Base-by-base conservation (phyloP, 257 asterid species). In the Lycium barbarum region DNA sequence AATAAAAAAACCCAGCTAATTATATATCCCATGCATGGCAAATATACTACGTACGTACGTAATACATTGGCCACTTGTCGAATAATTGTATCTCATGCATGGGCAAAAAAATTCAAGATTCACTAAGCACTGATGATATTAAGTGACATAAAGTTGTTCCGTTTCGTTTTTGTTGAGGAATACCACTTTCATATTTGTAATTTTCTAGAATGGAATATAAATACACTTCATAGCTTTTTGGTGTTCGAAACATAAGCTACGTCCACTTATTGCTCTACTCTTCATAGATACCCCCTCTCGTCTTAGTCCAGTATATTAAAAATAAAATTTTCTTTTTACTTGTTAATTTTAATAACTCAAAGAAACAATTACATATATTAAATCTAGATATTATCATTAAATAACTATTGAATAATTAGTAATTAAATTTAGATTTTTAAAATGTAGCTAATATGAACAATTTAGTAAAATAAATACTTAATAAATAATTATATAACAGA, bases 101-200 rank as follows among this genome's bases (percentile, higher is more conserved):
- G 6, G 3, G 6, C 53, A 22, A 78, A 26, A 53, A 14, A 51
- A 51, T 78, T 78, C 63, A 53, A 26, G 65, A 78, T 78, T 51
- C 82, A 8, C 14, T 33, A 26, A 26, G 65, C 45, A 8, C 14
- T 78, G 13, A 4, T 78, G 22, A 53, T 53, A 78, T 78, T 78
- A 40, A 74, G 22, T 74, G 65, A 14, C 45, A 76, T 76, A 53
- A 76, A 76, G 63, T 53, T 51, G 40, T 76, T 76, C 81, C 2
- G 6, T 51, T 76, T 73, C 45, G 13, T 74, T 74, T 40, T 71
- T 71, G 1, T 20, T 74, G 63, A 12, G 63, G 45, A 76, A 22
- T 15, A 51, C 61, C 38, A 74, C 13, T 49, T 49, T 6, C 62
- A 51, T 78, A 53, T 78, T 8, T 76, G 47, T 53, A 53, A 53